Base-by-base conservation (phyloP, 2,329 filamentous ascomycete genomes). In the Achaetomium macrosporum region DNA sequence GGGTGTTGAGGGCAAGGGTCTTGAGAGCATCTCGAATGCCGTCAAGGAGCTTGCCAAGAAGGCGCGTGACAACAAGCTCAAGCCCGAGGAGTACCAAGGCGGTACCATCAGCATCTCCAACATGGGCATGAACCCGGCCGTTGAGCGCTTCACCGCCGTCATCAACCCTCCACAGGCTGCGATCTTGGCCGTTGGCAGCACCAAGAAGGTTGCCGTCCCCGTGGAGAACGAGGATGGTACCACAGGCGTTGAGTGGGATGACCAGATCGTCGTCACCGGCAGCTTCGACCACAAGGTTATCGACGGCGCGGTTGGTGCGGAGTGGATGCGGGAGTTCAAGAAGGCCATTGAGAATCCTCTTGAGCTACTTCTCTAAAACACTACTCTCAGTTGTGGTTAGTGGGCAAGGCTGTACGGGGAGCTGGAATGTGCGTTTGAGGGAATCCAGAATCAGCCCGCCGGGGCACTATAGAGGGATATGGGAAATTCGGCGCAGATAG, bases 221-320 rank as follows among this genome's bases (percentile, higher is more conserved):
- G 82, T 82, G 39, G 88, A 95, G 78, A 84, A 81, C 54, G 91
- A 93, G 73, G 90, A 95, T 58, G 90, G 89, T 56, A 83, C 83
- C 42, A 74, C 81, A 16, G 69, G 72, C 51, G 77, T 96, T 43
- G 89, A 89, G 72, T 99, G 89, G 87, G 93, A 99, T 65, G 93
- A 99, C 69, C 91, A 97, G 79, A 96, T 99, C 66, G 83, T 88
- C 57, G 85, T 99, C 55, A 97, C 91, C 37, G 92, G 78, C 66
- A 95, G 88, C 79, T 99, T 99, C 71, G 93, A 99, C 78, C 93
- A 99, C 84, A 96, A 96, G 82, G 91, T 97, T 47, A 85, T 99
- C 12, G 93, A 99, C 69, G 93, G 93, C 59, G 93, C 91, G 39
- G 88, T 97, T 54, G 95, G 93, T 67, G 93, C 86, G 55, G 93